These are phyloP conservation scores for Debaryomycetaceae sp. DNA, from an alignment of 1,139 yeast genomes.

Conservation along the genomic window DNA sequence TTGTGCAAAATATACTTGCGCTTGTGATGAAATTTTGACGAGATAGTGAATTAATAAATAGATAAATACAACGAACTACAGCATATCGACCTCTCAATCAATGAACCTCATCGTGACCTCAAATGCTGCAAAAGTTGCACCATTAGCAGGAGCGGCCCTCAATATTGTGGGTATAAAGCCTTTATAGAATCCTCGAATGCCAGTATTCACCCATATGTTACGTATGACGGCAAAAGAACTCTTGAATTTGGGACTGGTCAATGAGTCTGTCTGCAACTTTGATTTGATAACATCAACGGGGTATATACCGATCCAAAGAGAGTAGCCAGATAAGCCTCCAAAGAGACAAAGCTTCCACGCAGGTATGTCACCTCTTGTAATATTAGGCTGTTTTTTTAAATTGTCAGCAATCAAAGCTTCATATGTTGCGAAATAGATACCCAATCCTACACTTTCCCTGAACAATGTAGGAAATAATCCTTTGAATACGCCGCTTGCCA, in stretches of 20 bases:
- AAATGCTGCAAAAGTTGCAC: constrained; percentile 90
- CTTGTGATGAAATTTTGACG: background rate
- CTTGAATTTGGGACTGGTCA: constrained; percentile 46
- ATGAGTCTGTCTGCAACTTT: constrained; percentile 77
- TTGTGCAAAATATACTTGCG: too few relatives aligned
- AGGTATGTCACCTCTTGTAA: constrained; percentile 66
- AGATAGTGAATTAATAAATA: background rate
- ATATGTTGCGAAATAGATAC: constrained; percentile 82
- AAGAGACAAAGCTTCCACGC: constrained; percentile 77
- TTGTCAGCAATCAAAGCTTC: constrained; percentile 79
- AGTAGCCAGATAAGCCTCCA: constrained; percentile 85
- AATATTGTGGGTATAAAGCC: constrained; percentile 88
- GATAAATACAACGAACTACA: background rate
- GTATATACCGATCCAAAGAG: constrained; percentile 77
- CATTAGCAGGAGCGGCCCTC: constrained; percentile 97
- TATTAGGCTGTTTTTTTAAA: constrained; percentile 27
- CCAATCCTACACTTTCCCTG: constrained; percentile 86
- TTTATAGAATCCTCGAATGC: constrained; percentile 74
- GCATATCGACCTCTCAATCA: constrained; percentile 3
- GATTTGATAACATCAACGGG: constrained; percentile 88
- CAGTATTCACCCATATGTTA: constrained; percentile 51
- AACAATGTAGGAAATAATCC: constrained; percentile 78
- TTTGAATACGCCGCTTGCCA: constrained; percentile 61
- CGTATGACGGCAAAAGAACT: constrained; percentile 53
- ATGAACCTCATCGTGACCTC: constrained; percentile 77